A percentile compares a stretch with the other conserved stretches of the same genome.
Evolutionary conservation across 2,329 filamentous ascomycete species (phyloP).

Genomic region (Pestalotiopsis sp.): DNA sequence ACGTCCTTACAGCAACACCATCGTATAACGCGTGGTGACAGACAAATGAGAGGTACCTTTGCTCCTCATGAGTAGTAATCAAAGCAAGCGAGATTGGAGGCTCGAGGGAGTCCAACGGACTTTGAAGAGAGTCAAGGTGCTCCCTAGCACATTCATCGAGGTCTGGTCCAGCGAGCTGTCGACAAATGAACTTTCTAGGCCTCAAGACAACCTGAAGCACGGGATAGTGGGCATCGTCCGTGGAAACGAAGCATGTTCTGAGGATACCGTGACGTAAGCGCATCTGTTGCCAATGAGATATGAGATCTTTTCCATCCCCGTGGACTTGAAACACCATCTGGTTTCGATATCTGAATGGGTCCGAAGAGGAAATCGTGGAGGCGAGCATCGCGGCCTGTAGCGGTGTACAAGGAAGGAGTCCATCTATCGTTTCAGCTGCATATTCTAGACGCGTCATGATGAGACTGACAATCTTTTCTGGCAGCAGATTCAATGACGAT

Average conservation of each 20-base stretch:
- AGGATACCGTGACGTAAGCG: constrained; percentile 71
- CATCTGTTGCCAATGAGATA: constrained; percentile 62
- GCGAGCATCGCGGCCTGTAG: constrained; percentile 87
- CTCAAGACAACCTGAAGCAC: constrained; percentile 72
- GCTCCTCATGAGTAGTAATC: constrained; percentile 31
- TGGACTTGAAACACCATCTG: constrained; percentile 64
- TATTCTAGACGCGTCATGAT: constrained; percentile 33
- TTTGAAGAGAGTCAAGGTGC: constrained; percentile 39
- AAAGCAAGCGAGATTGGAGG: constrained; percentile 48
- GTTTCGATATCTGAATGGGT: constrained; percentile 67
- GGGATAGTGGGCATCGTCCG: constrained; percentile 57
- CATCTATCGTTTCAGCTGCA: constrained; percentile 40
- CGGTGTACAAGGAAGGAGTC: constrained; percentile 78
- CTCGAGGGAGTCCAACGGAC: constrained; percentile 41
- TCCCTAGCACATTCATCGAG: constrained; percentile 22
- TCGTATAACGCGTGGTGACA: constrained; percentile 87
- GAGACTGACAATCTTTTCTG: constrained; percentile 26
- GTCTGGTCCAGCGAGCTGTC: constrained; percentile 26
- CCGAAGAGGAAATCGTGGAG: constrained; percentile 34
- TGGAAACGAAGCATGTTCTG: constrained; percentile 72
- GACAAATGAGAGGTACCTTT: constrained; percentile 44
- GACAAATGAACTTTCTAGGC: constrained; percentile 41
- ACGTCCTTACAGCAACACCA: constrained; percentile 69
- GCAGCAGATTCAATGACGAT: constrained; percentile 16
- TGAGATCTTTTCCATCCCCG: constrained; percentile 50